Base-by-base conservation (phyloP, 164 flowering plant genomes). In the Annona squamosa region DNA sequence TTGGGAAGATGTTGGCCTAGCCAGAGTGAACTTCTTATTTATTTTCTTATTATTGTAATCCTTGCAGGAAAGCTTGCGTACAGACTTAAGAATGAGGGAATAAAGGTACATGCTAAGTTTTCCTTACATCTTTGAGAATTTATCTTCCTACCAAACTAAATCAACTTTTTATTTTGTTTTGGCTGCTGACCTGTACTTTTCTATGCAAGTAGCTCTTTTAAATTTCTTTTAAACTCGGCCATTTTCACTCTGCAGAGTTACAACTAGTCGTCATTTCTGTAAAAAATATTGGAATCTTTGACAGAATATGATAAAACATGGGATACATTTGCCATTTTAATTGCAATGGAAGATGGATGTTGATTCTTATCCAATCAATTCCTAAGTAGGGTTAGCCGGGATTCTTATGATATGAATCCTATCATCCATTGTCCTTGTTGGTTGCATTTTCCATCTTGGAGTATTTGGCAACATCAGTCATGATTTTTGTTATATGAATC, bases 31-130 rank as follows among this genome's bases (percentile, higher is more conserved):
- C 26, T 71, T 71, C 52, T 19, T 67, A 46, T 26, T 71, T 56
- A 52, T 56, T 5, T 17, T 69, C 71, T 82, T n/a, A 69, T 71
- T 6, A 17, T 52, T 64, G 3, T 68, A 10, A 67, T 47, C n/a
- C 9, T 80, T 86, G 81, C 86, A 94, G 98, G 98, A 75, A 94
- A 94, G 84, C 88, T 94, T 77, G 97, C 97, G 41, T 78, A 89
- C 82, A 87, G 97, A 80, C 75, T 94, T 77, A 92, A 92, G 85
- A 91, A 86, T 44, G 97, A 92, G 81, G 99, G 95, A 63, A 87
- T 85, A 62, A 94, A 88, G 92, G 98, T 91, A 84, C 83, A 68
- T 66, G 37, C 63, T 44, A 46, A 46, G 17, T n/a, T 46, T 4
- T 9, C 13, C 13, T 52, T 66, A 41, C 16, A 5, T 2, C 16